A percentile compares a stretch with the other conserved stretches of the same genome.
These are phyloP conservation scores for Septoria petroselini DNA, from an alignment of 2,329 filamentous ascomycete species.

Conservation along the genomic window DNA sequence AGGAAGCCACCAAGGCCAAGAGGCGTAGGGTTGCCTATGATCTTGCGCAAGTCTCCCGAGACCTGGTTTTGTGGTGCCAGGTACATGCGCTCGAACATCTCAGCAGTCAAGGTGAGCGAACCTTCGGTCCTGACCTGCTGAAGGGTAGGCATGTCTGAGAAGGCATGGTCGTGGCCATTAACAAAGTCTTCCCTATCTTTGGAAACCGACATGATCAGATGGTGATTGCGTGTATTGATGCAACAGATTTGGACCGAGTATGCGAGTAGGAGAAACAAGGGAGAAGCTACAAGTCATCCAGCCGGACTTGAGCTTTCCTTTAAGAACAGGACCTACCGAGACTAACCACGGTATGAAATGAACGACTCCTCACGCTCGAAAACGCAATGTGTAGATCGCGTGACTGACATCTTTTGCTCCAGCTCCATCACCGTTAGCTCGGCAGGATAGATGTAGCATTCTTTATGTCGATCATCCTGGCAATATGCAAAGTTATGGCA, in stretches of 20 bases:
- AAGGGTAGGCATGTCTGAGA: constrained; percentile 14
- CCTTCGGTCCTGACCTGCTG: constrained; percentile 22
- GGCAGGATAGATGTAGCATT: neutral
- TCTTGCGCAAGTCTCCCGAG: constrained; percentile 22
- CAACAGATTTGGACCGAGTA: neutral
- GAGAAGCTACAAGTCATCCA: neutral
- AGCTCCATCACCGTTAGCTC: neutral
- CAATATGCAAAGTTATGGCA: neutral
- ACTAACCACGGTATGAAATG: neutral
- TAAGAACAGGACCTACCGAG: neutral
- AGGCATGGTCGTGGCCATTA: constrained; percentile 1
- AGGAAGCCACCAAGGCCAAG: constrained; percentile 26
- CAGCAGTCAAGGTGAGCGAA: constrained; percentile 23
- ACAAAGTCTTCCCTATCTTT: constrained; percentile 2
- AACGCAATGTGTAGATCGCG: neutral
- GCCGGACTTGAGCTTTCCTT: neutral
- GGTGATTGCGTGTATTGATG: neutral
- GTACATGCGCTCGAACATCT: constrained; percentile 30
- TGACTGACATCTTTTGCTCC: neutral
- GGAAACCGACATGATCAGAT: constrained; percentile 2
- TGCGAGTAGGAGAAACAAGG: neutral
- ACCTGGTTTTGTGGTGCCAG: constrained; percentile 24
- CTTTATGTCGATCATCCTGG: neutral
- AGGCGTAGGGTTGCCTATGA: constrained; percentile 19
- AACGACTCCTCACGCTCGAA: neutral